Evolutionary conservation across 2,329 filamentous ascomycete genomes (phyloP).

Genomic region (Pseudopithomyces chartarum): DNA sequence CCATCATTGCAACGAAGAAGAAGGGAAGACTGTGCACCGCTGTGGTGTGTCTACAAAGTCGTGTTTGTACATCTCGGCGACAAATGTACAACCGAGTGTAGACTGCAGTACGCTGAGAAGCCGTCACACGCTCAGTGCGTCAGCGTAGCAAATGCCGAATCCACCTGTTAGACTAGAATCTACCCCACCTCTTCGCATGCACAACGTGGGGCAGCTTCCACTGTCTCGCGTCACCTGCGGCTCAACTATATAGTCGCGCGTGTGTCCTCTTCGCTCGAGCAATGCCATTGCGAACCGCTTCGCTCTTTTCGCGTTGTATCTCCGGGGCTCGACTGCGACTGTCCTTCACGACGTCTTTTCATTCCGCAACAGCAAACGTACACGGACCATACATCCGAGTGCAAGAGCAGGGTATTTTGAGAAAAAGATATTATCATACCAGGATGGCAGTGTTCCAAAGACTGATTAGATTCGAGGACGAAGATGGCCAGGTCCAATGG

Average conservation of each 20-base stretch:
- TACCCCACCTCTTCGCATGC: slow-evolving; percentile 7
- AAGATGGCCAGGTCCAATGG: slow-evolving; percentile 36
- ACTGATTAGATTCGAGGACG: slow-evolving; percentile 38
- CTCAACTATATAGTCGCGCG: not conserved
- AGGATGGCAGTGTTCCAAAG: slow-evolving; percentile 36
- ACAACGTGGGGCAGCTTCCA: slow-evolving; percentile 3
- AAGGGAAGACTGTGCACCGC: too few relatives aligned
- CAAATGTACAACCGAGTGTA: not conserved
- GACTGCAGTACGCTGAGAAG: slow-evolving; percentile 6
- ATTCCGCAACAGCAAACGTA: not conserved
- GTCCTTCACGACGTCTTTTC: not conserved
- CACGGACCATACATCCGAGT: not conserved
- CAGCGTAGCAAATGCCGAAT: slow-evolving; percentile 4
- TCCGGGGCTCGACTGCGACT: not conserved
- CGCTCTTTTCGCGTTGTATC: not conserved
- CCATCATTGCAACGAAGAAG: too few relatives aligned
- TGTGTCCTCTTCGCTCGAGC: not conserved
- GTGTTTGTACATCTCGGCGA: not conserved
- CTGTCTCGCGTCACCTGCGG: not conserved
- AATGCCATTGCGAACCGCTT: not conserved
- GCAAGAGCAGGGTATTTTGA: not conserved
- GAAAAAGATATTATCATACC: not conserved
- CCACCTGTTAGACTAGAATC: not conserved
- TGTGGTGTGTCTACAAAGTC: too few relatives aligned
- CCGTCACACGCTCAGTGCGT: not conserved